Base-by-base conservation (phyloP, 139 green algal species). In the Chlamydomonas incerta region DNA sequence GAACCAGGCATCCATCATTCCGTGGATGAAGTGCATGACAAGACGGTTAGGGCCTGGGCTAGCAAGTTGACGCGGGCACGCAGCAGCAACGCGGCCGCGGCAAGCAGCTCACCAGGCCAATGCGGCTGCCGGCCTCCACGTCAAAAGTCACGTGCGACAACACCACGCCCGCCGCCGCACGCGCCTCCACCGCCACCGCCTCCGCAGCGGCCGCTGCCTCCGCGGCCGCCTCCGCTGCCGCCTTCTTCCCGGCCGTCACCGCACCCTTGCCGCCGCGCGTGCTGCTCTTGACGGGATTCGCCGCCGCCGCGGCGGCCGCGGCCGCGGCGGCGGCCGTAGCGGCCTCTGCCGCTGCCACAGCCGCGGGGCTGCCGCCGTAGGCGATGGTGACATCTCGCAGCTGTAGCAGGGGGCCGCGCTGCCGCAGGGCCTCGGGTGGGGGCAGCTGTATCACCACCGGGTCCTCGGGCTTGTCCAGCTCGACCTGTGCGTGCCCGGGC, bases 331-430 rank as follows among this genome's bases (percentile, higher is more conserved):
- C 80, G 81, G 75, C 34, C 14, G 34, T 29, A 20, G 63, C 63
- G 63, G 63, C 63, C 5, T 20, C 63, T 5, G 63, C 63, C 26
- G 3, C 63, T 21, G 66, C 66, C 5, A 93, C 93, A 3, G 67
- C 35, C 9, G 63, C 41, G 71, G 34, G 35, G 26, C 60, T 80
- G 35, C 57, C 74, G 37, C 26, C 17, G 33, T 72, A 72, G 17
- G 62, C 77, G 1, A 83, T 17, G 20, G 77, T 83, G 1, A 92
- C 94, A 0, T 81, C 90, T 17, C 91, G 89, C 35, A 97, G 79
- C 88, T 92, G 87, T 50, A 92, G 68, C 55, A 98, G 87, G 5
- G 95, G 88, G 14, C 88, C 89, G 13, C 86, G 80, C 66, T 82
- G 47, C 3, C 91, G 80, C 67, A 91, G 63, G 13, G 82, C 55